Evolutionary conservation across 352 stramenopile genomes (phyloP).

Genomic region (Globisporangium middletonii): DNA sequence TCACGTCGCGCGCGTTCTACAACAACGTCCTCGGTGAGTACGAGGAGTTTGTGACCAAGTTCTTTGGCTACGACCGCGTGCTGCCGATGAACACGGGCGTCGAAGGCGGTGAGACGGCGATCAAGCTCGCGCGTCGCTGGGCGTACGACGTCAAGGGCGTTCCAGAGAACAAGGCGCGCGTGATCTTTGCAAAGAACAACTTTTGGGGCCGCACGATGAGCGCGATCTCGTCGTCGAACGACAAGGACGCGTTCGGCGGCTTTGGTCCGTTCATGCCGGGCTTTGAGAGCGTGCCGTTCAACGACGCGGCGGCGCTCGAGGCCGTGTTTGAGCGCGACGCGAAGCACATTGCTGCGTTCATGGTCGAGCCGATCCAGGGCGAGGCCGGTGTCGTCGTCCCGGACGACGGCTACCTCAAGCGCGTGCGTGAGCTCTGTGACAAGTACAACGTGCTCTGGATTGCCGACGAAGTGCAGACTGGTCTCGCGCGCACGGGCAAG

Average conservation of each 20-base stretch:
- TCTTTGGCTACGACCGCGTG: slow-evolving; percentile 96
- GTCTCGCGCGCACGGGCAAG: slow-evolving; percentile 95
- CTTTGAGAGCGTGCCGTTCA: slow-evolving; percentile 92
- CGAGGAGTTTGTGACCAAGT: slow-evolving; percentile 94
- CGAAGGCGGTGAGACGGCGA: slow-evolving; percentile 97
- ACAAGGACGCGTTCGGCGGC: slow-evolving; percentile 74
- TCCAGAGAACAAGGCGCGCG: slow-evolving; percentile 80
- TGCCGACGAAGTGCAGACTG: slow-evolving; percentile 98
- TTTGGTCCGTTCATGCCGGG: slow-evolving; percentile 99
- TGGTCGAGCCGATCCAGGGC: slow-evolving; percentile 99
- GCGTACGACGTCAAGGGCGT: slow-evolving; percentile 98
- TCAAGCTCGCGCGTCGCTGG: slow-evolving; percentile 96
- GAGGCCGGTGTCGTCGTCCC: slow-evolving; percentile 98
- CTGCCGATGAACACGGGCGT: slow-evolving; percentile 99
- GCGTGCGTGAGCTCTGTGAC: slow-evolving; percentile 88
- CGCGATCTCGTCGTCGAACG: slow-evolving; percentile 94
- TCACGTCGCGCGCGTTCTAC: slow-evolving; percentile 98
- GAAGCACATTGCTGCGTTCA: slow-evolving; percentile 95
- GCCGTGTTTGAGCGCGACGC: slow-evolving; percentile 69
- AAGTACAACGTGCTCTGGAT: slow-evolving; percentile 99
- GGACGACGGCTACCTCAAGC: slow-evolving; percentile 93
- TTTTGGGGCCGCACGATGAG: slow-evolving; percentile 99
- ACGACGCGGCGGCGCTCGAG: slow-evolving; percentile 90
- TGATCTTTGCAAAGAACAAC: slow-evolving; percentile 98
- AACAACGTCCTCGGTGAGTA: slow-evolving; percentile 97